Evolutionary conservation across 352 stramenopile species (phyloP).

Genomic region (Globisporangium paroecandrum): DNA sequence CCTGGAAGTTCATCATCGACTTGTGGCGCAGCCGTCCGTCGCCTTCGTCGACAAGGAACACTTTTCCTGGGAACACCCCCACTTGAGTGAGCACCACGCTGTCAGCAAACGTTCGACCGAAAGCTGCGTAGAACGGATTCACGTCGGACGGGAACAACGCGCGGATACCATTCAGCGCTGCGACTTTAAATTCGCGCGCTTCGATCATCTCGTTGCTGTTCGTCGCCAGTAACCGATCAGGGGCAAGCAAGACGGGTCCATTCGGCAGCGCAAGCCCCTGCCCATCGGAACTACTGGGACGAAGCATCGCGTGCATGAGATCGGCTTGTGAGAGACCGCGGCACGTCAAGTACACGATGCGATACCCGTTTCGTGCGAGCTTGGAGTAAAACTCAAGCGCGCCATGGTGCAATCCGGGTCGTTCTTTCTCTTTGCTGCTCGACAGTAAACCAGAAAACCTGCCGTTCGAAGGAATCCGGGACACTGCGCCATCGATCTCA

Average conservation of each 20-base stretch:
- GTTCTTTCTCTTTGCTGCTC: slow-evolving; percentile 44
- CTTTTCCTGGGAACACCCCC: slow-evolving; percentile 75
- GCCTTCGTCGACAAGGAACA: slow-evolving; percentile 61
- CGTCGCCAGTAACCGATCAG: slow-evolving; percentile 49
- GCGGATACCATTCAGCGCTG: slow-evolving; percentile 56
- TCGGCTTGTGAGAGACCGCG: slow-evolving; percentile 54
- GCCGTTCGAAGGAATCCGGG: slow-evolving; percentile 32
- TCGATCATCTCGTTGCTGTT: slow-evolving; percentile 42
- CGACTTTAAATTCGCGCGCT: slow-evolving; percentile 62
- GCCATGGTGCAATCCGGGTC: slow-evolving; percentile 44
- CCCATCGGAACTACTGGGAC: slow-evolving; percentile 8
- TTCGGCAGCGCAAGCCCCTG: slow-evolving; percentile 43
- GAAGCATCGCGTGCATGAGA: slow-evolving; percentile 32
- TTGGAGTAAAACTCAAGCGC: slow-evolving; percentile 76
- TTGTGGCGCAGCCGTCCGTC: slow-evolving; percentile 56
- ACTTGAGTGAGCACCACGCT: slow-evolving; percentile 59
- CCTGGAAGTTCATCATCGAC: slow-evolving; percentile 57
- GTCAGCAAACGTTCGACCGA: slow-evolving; percentile 60
- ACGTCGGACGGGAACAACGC: slow-evolving; percentile 69
- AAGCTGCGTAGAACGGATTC: slow-evolving; percentile 83
- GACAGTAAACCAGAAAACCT: slow-evolving; percentile 27
- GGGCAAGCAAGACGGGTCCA: slow-evolving; percentile 68
- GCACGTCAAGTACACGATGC: slow-evolving; percentile 80
- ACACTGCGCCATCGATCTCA: slow-evolving; percentile 81
- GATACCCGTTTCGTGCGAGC: slow-evolving; percentile 66